Evolutionary conservation across 1,284 basidiomycete genomes (phyloP), one percentile per base, ranked within the genome.

Genomic region (Mycosarcoma maydis): DNA sequence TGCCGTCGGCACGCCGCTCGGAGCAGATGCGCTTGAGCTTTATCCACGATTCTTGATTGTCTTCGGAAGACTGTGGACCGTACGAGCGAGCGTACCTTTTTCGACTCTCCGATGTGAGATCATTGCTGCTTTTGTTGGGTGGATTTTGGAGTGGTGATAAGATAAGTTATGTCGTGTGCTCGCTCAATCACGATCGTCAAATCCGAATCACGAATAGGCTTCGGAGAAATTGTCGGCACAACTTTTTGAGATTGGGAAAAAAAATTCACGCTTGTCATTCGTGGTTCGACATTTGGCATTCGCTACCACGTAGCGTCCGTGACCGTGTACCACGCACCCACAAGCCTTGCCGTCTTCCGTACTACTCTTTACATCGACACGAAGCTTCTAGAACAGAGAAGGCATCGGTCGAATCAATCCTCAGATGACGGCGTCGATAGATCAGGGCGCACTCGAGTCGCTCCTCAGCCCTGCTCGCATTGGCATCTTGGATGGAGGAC

Each of bases 401-500:
- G n/a, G n/a, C n/a, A n/a, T n/a, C n/a, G n/a, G n/a, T n/a, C n/a
- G n/a, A n/a, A n/a, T n/a, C n/a, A n/a, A n/a, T n/a, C n/a, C n/a
- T n/a, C n/a, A n/a, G n/a, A 65, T 65, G 61, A 36, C 19, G n/a
- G 51, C 20, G 29, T 6, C 46, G 13, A 49, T 62, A 41, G 51
- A 69, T 29, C 59, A 69, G 14, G 47, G 47, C 30, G 34, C 23
- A 6, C 58, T 72, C 38, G 54, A 60, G 6, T 17, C 52, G 44
- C 51, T 73, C 27, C 66, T 73, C 27, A 58, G 60, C 46, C 34
- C 47, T 2, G 43, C 32, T 13, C 59, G 59, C 17, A 65, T 77
- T 27, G 73, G 73, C 8, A 49, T 76, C 27, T 20, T 77, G 38
- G 75, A 77, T 37, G 75, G 75, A 11, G 75, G 75, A 11, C 56